phyloP scores from a whole-genome alignment of 768 basidiomycete genomes.

The Leccinum fibrillosum region DNA sequence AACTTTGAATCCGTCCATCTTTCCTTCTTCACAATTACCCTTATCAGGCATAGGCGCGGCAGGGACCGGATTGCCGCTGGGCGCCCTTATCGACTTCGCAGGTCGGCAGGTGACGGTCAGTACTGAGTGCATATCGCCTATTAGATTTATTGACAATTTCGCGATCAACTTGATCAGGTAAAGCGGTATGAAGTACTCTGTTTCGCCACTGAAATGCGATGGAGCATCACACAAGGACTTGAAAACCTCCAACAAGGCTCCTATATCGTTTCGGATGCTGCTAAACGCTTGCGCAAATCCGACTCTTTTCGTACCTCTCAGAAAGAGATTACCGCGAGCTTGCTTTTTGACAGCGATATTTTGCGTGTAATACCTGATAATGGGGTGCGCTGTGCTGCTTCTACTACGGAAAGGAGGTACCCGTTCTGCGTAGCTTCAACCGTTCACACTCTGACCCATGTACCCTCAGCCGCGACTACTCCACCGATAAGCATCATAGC shows the following conservation, averaged over 20 bases:
- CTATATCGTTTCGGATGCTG: slow-evolving; percentile 11
- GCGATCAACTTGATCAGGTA: slow-evolving; percentile 11
- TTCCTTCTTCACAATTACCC: neutral
- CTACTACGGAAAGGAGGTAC: slow-evolving; percentile 5
- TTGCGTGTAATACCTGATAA: slow-evolving; percentile 16
- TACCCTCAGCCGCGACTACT: slow-evolving; percentile 1
- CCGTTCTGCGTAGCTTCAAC: neutral
- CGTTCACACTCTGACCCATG: neutral
- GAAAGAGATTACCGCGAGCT: neutral
- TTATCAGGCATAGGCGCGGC: slow-evolving; percentile 24
- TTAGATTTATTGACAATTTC: neutral
- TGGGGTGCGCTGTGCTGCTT: neutral
- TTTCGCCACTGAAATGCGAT: slow-evolving; percentile 26
- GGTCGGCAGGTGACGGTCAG: slow-evolving; percentile 25
- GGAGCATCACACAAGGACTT: slow-evolving; percentile 11
- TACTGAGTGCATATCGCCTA: neutral
- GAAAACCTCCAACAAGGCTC: slow-evolving; percentile 18
- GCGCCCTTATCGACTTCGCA: slow-evolving; percentile 23
- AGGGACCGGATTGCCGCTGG: slow-evolving; percentile 23
- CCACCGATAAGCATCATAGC: neutral
- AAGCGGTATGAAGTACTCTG: slow-evolving; percentile 30
- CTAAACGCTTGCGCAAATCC: neutral
- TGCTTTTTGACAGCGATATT: slow-evolving; percentile 15
- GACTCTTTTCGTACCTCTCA: neutral
- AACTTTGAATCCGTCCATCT: neutral